Percentiles rank a stretch among this genome's conserved stretches.
phyloP scores from a whole-genome alignment of 139 green algal genomes.

The Chloropicon primus region DNA sequence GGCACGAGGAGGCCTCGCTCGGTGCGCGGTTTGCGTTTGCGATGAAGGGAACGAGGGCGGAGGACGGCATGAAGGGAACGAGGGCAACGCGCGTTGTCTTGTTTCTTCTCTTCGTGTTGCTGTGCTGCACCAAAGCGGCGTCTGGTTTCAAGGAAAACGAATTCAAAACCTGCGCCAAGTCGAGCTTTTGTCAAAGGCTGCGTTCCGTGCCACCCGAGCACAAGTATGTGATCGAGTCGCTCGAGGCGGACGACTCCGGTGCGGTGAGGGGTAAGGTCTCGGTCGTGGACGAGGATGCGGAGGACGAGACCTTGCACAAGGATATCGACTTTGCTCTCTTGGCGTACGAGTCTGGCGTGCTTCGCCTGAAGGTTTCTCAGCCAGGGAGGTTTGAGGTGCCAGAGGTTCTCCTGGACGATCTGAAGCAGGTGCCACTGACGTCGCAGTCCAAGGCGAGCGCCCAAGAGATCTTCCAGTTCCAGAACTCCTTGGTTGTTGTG shows the following conservation, averaged over 20 bases:
- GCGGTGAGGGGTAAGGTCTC: conserved; percentile 32
- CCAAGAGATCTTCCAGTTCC: not conserved
- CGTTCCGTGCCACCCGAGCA: conserved; percentile 29
- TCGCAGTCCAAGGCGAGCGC: not conserved
- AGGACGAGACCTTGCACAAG: not conserved
- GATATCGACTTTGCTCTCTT: conserved; percentile 23
- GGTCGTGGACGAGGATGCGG: conserved; percentile 18
- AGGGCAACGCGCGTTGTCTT: no score
- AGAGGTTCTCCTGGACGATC: conserved; percentile 44
- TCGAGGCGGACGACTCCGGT: conserved; percentile 25
- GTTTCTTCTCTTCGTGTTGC: no score
- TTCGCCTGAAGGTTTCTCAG: conserved; percentile 70
- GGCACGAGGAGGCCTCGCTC: no score
- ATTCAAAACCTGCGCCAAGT: conserved; percentile 61
- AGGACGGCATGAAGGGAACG: no score
- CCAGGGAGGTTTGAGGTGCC: conserved; percentile 50
- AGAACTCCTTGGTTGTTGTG: not conserved
- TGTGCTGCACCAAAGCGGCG: not conserved
- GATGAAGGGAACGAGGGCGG: no score
- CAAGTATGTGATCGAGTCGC: conserved; percentile 35
- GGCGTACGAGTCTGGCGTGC: conserved; percentile 35
- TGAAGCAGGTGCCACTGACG: not conserved
- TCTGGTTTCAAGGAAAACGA: not conserved
- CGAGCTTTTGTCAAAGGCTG: conserved; percentile 73
- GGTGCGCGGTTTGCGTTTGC: no score